Evolutionary conservation across 2,329 filamentous ascomycete genomes (phyloP).

Genomic region (Capronia americana): DNA sequence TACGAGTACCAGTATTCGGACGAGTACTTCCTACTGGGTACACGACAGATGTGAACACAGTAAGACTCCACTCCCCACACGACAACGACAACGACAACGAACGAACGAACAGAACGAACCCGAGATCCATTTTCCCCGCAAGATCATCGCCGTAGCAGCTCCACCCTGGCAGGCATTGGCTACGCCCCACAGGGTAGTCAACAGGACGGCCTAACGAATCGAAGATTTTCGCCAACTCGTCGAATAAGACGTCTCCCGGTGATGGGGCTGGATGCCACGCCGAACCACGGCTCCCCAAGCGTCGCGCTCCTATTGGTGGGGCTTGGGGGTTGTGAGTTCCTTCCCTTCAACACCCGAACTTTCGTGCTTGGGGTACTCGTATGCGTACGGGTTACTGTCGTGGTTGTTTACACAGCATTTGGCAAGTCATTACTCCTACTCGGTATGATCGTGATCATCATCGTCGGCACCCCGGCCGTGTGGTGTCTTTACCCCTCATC

Average conservation of each 20-base stretch:
- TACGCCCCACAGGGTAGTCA: not conserved
- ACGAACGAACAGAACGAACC: too few relatives aligned
- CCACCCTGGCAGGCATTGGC: not conserved
- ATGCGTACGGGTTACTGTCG: too few relatives aligned
- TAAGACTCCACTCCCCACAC: not conserved
- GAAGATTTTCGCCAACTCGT: not conserved
- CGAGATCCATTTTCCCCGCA: not conserved
- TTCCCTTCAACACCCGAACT: conserved; percentile 1
- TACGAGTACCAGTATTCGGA: too few relatives aligned
- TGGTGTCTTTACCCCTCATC: not conserved
- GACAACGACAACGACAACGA: too few relatives aligned
- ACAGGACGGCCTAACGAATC: not conserved
- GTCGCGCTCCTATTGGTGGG: not conserved
- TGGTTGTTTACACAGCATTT: not conserved
- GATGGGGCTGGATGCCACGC: not conserved
- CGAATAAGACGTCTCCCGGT: not conserved
- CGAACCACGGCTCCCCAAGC: conserved; percentile 2
- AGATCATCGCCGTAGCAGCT: not conserved
- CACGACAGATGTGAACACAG: too few relatives aligned
- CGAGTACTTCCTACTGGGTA: too few relatives aligned
- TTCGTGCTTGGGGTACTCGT: not conserved
- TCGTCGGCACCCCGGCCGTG: not conserved
- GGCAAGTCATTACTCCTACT: too few relatives aligned
- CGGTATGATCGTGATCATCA: not conserved
- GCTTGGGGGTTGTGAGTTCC: not conserved